Conservation (phyloP, 177 flowering plant genomes). For the Vitis hybrid region DNA sequence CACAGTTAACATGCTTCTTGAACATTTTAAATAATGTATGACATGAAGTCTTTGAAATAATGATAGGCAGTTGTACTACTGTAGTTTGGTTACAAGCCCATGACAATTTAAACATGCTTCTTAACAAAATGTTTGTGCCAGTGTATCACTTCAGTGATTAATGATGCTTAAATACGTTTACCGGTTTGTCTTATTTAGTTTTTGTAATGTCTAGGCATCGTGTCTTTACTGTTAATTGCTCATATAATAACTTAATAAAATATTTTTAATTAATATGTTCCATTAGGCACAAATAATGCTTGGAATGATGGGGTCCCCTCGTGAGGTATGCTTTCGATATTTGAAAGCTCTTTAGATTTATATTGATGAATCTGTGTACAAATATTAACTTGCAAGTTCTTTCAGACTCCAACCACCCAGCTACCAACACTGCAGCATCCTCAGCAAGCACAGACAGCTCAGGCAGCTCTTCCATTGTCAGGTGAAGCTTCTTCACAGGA, state of each 20-base stretch:
- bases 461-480: constrained; percentile 31
- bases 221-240: neutral
- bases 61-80: too few species aligned
- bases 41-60: too few species aligned
- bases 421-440: constrained; percentile 49
- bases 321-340: constrained; percentile 47
- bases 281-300: constrained; percentile 95
- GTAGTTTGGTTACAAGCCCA: too few species aligned
- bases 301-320: constrained; percentile 91
- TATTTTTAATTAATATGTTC: constrained; percentile 3
- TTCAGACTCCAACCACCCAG: constrained; percentile 64
- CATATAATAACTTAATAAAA: neutral
- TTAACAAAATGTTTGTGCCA: too few species aligned
- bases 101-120: too few species aligned
- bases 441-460: constrained; percentile 46
- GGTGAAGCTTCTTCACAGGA: constrained; percentile 42
- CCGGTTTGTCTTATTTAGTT: too few species aligned
- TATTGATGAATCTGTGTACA: constrained; percentile 1
- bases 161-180: too few species aligned
- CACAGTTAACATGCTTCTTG: too few species aligned
- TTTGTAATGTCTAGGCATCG: too few species aligned
- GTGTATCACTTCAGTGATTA: too few species aligned
- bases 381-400: constrained; percentile 9
- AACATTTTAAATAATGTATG: too few species aligned
- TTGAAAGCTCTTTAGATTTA: neutral